Conservation (phyloP, 768 basidiomycete species). For the Cystofilobasidium macerans region DNA sequence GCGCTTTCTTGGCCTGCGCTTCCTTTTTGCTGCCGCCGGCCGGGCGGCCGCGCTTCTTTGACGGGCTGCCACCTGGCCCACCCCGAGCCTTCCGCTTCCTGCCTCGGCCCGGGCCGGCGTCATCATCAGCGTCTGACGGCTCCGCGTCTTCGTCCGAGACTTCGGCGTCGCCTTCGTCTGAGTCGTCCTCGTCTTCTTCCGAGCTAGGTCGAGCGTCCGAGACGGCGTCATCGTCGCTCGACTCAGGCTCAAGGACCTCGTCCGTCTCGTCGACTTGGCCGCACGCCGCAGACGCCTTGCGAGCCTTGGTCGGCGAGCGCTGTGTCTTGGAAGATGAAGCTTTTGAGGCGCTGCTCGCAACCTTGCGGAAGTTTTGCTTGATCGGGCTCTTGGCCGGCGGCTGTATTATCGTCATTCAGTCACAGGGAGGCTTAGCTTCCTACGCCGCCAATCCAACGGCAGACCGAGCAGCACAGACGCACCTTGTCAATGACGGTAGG, state of each 20-base stretch:
- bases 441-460: no score
- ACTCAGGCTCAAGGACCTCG: background rate
- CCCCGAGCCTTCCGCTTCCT: constrained; percentile 13
- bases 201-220: background rate
- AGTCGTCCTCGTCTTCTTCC: background rate
- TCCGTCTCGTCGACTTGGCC: background rate
- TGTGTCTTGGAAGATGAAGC: background rate
- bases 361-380: constrained; percentile 5
- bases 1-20: constrained; percentile 29
- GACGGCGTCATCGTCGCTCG: background rate
- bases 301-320: background rate
- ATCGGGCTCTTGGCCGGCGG: background rate
- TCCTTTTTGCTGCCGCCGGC: constrained; percentile 28
- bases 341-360: background rate
- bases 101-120: constrained; percentile 27
- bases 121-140: constrained; percentile 43
- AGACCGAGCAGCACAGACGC: background rate
- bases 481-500: background rate
- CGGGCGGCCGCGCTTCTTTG: background rate
- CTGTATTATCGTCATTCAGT: no score
- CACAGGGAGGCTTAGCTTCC: no score
- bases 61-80: background rate
- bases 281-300: background rate
- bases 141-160: constrained; percentile 37
- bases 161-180: background rate